phyloP scores from a whole-genome alignment of 2,329 filamentous ascomycete species.

The Corinectria fuckeliana region DNA sequence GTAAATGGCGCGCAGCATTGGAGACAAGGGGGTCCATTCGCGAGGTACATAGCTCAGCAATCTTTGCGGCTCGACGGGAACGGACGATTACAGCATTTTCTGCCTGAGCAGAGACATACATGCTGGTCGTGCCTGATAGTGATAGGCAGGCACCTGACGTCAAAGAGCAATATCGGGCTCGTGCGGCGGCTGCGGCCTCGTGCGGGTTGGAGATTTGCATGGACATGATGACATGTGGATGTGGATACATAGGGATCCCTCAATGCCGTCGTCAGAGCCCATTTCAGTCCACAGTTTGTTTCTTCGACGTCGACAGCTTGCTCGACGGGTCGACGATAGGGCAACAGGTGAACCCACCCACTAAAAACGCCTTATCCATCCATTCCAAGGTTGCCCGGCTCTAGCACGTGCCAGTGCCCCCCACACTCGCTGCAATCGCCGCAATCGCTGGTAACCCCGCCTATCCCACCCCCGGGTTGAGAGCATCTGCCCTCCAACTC shows the following conservation, averaged over 20 bases:
- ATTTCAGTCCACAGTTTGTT: neutral
- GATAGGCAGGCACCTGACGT: constrained; percentile 39
- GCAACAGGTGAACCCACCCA: too few relatives aligned
- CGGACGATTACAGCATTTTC: neutral
- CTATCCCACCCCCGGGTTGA: too few relatives aligned
- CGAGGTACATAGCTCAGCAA: neutral
- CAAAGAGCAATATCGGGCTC: constrained; percentile 25
- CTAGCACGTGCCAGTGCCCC: neutral
- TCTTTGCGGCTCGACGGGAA: neutral
- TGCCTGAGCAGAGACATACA: constrained; percentile 28
- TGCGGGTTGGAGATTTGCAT: neutral
- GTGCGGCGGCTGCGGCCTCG: neutral
- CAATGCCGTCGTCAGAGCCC: neutral
- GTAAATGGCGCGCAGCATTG: neutral
- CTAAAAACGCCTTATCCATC: neutral
- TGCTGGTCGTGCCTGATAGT: constrained; percentile 36
- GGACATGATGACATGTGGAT: neutral
- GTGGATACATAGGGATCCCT: neutral
- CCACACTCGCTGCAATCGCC: neutral
- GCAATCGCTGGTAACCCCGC: neutral
- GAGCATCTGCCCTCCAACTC: neutral
- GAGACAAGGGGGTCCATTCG: neutral
- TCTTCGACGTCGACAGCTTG: too few relatives aligned
- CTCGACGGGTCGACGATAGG: too few relatives aligned
- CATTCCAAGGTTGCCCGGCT: too few relatives aligned